These are phyloP conservation scores for Penicillium nordicum DNA, from an alignment of 2,329 filamentous ascomycete genomes.

Conservation along the genomic window DNA sequence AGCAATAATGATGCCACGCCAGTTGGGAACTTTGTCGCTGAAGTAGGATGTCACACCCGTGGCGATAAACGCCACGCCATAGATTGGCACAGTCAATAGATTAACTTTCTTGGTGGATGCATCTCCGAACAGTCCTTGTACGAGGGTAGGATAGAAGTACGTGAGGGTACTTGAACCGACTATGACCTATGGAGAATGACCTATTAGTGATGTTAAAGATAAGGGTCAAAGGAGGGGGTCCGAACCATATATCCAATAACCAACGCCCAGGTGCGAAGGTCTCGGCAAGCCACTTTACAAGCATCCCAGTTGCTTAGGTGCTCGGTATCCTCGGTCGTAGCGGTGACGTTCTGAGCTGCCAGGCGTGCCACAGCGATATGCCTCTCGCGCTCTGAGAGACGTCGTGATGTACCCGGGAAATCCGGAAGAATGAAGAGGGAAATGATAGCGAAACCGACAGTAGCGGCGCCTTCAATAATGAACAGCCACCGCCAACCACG, in stretches of 20 bases:
- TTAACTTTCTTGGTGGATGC: slow-evolving; percentile 25
- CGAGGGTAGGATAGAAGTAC: slow-evolving; percentile 33
- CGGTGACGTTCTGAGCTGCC: slow-evolving; percentile 17
- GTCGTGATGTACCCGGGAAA: slow-evolving; percentile 48
- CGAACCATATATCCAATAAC: slow-evolving; percentile 43
- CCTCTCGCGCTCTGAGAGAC: slow-evolving; percentile 33
- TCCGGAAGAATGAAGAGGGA: slow-evolving; percentile 49
- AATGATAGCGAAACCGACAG: slow-evolving; percentile 45
- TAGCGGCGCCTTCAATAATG: slow-evolving; percentile 45
- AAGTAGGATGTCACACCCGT: slow-evolving; percentile 48
- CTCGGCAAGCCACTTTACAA: slow-evolving; percentile 13
- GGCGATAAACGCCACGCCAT: slow-evolving; percentile 52
- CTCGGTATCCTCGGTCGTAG: slow-evolving; percentile 12
- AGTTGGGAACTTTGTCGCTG: slow-evolving; percentile 46
- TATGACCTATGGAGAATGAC: slow-evolving; percentile 22
- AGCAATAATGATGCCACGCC: slow-evolving; percentile 50
- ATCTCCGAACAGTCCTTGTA: slow-evolving; percentile 25
- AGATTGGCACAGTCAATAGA: slow-evolving; percentile 48
- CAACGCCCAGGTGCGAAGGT: slow-evolving; percentile 42
- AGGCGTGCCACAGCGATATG: slow-evolving; percentile 25
- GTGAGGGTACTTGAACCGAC: slow-evolving; percentile 36
- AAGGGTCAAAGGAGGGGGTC: not conserved
- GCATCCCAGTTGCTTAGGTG: slow-evolving; percentile 19
- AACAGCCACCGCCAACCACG: slow-evolving; percentile 55
- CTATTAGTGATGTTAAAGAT: not conserved